Evolutionary conservation across 2,329 filamentous ascomycete species (phyloP).

Genomic region (Botrytis porri): DNA sequence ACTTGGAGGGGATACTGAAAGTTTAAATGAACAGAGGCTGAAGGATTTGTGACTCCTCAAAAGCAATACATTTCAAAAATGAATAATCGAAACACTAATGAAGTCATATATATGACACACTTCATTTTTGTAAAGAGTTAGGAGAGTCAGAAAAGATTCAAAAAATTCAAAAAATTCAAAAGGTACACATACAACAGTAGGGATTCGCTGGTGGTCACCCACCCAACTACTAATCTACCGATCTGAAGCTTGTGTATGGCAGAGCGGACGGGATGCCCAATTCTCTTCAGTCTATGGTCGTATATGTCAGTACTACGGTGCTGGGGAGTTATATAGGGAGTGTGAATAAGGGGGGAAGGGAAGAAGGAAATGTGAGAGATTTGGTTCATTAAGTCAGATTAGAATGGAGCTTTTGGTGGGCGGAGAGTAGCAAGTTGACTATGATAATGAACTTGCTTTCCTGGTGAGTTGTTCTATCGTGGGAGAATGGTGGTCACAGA

Average conservation of each 20-base stretch:
- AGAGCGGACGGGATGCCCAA: not conserved
- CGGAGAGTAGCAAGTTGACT: too few species aligned
- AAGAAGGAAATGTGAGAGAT: too few species aligned
- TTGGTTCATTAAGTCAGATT: not conserved
- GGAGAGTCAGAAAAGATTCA: too few species aligned
- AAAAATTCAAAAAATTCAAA: too few species aligned
- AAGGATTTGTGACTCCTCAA: not conserved
- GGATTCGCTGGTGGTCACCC: not conserved
- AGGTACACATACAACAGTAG: not conserved
- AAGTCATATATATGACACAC: not conserved
- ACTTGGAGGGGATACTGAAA: too few species aligned
- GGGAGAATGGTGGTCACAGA: too few species aligned
- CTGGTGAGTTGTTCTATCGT: too few species aligned
- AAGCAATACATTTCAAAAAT: not conserved
- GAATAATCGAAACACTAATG: not conserved
- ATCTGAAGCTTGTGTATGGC: not conserved
- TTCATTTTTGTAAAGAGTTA: not conserved
- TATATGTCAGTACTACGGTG: fast-evolving
- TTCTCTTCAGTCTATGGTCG: not conserved
- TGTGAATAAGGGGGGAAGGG: fast-evolving
- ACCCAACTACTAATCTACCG: not conserved
- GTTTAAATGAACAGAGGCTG: not conserved
- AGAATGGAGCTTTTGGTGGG: not conserved
- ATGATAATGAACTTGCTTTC: too few species aligned
- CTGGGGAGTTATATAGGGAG: fast-evolving